phyloP scores from a whole-genome alignment of 257 asterid genomes.

The Marsdenia floribunda region DNA sequence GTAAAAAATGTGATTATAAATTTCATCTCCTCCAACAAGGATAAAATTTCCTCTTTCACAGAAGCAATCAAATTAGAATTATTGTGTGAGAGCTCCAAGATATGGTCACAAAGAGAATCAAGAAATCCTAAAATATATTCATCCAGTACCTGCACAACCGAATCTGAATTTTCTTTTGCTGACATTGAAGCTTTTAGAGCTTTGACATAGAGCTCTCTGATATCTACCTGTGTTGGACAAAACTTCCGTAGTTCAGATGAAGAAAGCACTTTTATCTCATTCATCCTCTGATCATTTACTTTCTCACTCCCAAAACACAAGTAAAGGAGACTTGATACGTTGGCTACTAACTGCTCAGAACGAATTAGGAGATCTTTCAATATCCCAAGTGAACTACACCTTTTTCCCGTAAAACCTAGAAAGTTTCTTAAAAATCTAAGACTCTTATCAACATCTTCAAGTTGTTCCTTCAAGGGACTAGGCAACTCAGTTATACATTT shows the following conservation, averaged over 20 bases:
- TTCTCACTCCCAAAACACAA: not conserved
- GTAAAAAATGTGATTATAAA: no score
- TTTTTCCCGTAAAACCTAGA: not conserved
- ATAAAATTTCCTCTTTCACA: no score
- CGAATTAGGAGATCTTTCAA: not conserved
- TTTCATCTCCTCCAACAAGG: not conserved
- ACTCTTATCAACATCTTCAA: not conserved
- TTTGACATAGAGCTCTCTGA: not conserved
- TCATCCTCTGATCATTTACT: not conserved
- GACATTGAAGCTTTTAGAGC: constrained; percentile 2
- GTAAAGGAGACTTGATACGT: not conserved
- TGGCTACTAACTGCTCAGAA: not conserved
- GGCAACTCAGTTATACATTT: not conserved
- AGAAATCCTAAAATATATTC: not conserved
- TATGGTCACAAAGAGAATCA: not conserved
- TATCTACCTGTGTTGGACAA: no score
- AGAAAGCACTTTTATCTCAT: not conserved
- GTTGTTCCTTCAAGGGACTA: not conserved
- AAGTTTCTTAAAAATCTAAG: constrained; percentile 2
- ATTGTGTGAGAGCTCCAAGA: not conserved
- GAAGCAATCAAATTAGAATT: not conserved
- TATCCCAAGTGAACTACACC: not conserved
- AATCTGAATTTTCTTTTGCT: not conserved
- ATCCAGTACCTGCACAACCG: not conserved
- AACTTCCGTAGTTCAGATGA: not conserved